Base-by-base conservation (phyloP, 2,329 filamentous ascomycete species). In the Colletotrichum eremochloae region DNA sequence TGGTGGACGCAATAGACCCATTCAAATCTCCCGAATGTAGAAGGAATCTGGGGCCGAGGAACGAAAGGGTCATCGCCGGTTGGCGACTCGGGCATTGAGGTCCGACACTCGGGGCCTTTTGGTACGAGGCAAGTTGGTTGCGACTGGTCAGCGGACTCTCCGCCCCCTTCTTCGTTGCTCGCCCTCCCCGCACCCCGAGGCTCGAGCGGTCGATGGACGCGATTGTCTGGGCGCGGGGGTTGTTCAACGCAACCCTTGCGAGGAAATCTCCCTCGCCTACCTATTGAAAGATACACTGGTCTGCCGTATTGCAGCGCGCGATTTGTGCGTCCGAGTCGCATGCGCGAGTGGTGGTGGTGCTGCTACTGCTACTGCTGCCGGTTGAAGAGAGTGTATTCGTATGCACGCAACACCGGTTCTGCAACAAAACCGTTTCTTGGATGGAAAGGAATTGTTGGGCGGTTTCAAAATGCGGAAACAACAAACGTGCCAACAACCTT, bases 61-160 rank as follows among this genome's bases (percentile, higher is more conserved):
- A 63, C 36, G 15, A 48, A 36, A 33, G 20, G 29, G 9, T 36
- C 46, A 57, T 14, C 46, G 24, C 31, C 40, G 63, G 63, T 44
- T 71, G 42, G 57, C 48, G 57, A 44, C 44, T 72, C 52, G 65
- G 46, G 36, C 29, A 44, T 46, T 53, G 44, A 42, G 20, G 69
- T 55, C 60, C 68, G 68, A 71, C 67, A 5, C 42, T 72, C 69
- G 66, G 69, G 53, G 52, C 24, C 36, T 7, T 46, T 60, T 60
- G 20, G 15, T 31, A n/a, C 69, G 60, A 72, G 46, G n/a, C 15
- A 29, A n/a, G 36, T 31, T 62, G 44, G 5, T 24, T 20, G 5
- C 20, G 9, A n/a, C 29, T 44, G 20, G 36, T 36, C 40, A 38
- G 53, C 48, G 53, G 63, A 29, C 38, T 70, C 44, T 67, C 63